Percentiles rank a stretch among this genome's conserved stretches.
These are phyloP conservation scores for Penicillium longicatenatum DNA, from an alignment of 495 filamentous ascomycete genomes.

Conservation along the genomic window DNA sequence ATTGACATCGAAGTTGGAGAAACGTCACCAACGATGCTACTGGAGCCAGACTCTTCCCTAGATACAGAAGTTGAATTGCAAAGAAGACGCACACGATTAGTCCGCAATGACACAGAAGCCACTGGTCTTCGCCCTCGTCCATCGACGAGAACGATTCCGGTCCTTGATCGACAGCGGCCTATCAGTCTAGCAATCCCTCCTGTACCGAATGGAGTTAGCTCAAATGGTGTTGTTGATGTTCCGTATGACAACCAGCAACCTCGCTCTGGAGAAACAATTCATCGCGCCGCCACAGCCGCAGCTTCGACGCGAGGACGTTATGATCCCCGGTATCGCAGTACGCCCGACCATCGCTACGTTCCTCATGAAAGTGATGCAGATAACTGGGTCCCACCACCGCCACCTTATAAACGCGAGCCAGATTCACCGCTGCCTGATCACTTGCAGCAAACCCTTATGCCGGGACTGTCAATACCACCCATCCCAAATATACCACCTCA, in stretches of 20 bases:
- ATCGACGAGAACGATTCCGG: slow-evolving; percentile 9
- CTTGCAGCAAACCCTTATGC: slow-evolving; percentile 42
- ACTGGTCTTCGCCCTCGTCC: slow-evolving; percentile 19
- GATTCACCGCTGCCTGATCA: slow-evolving; percentile 60
- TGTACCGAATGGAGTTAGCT: slow-evolving; percentile 19
- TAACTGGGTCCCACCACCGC: slow-evolving; percentile 92
- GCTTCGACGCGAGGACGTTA: slow-evolving; percentile 67
- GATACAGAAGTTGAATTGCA: slow-evolving; percentile 83
- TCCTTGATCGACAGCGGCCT: slow-evolving; percentile 13
- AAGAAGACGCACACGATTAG: slow-evolving; percentile 63
- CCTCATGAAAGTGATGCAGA: slow-evolving; percentile 91
- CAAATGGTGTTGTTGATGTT: slow-evolving; percentile 29
- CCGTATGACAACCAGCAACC: slow-evolving; percentile 81
- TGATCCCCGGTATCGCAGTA: slow-evolving; percentile 43
- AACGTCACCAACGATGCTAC: slow-evolving; percentile 64
- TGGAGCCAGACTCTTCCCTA: slow-evolving; percentile 75
- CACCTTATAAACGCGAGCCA: slow-evolving; percentile 75
- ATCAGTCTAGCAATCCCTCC: slow-evolving; percentile 30
- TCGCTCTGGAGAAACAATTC: slow-evolving; percentile 72
- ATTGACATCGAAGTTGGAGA: slow-evolving; percentile 76
- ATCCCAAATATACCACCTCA: slow-evolving; percentile 10
- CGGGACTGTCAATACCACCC: slow-evolving; percentile 14
- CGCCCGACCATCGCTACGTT: slow-evolving; percentile 40
- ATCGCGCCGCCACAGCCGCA: slow-evolving; percentile 77
- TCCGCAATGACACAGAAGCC: slow-evolving; percentile 31